A percentile compares a stretch with the other conserved stretches of the same genome.
phyloP scores from a whole-genome alignment of 345 rosid species.

The Moringa oleifera region DNA sequence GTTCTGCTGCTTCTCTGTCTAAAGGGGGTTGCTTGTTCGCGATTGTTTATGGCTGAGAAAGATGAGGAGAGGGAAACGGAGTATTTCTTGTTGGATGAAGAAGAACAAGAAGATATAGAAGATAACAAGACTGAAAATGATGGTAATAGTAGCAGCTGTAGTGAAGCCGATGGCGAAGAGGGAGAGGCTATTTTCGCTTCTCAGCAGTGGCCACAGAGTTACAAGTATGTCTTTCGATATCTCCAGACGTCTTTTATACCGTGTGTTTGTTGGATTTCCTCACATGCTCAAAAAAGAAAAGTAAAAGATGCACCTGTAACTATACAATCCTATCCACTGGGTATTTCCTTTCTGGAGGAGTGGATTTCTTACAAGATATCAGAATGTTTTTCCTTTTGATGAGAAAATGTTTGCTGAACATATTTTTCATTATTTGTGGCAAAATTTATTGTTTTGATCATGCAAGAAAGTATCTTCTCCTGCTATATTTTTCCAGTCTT shows the following conservation, averaged over 20 bases:
- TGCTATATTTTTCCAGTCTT: too few species aligned
- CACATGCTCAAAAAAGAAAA: too few species aligned
- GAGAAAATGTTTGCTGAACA: too few species aligned
- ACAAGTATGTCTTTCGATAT: conserved; percentile 31
- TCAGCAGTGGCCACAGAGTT: conserved; percentile 82
- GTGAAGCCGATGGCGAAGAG: conserved; percentile 29
- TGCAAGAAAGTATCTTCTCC: too few species aligned
- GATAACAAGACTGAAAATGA: conserved; percentile 27
- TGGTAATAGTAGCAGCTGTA: conserved; percentile 18
- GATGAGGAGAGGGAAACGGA: conserved; percentile 23
- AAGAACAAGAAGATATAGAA: conserved; percentile 32
- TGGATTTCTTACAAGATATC: too few species aligned
- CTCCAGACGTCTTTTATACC: background rate
- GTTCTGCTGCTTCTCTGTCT: too few species aligned
- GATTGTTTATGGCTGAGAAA: conserved; percentile 19
- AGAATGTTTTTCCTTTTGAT: background rate
- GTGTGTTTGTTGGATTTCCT: too few species aligned
- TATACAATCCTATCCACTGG: background rate
- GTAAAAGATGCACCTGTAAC: background rate
- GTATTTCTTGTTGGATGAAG: conserved; percentile 36
- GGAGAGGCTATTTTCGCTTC: conserved; percentile 36
- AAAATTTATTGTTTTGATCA: too few species aligned
- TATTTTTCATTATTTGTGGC: too few species aligned
- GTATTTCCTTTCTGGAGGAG: too few species aligned
- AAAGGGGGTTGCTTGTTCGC: too few species aligned